Base-by-base conservation (phyloP, 2,329 filamentous ascomycete species). In the Neofusicoccum kwambonambiense region DNA sequence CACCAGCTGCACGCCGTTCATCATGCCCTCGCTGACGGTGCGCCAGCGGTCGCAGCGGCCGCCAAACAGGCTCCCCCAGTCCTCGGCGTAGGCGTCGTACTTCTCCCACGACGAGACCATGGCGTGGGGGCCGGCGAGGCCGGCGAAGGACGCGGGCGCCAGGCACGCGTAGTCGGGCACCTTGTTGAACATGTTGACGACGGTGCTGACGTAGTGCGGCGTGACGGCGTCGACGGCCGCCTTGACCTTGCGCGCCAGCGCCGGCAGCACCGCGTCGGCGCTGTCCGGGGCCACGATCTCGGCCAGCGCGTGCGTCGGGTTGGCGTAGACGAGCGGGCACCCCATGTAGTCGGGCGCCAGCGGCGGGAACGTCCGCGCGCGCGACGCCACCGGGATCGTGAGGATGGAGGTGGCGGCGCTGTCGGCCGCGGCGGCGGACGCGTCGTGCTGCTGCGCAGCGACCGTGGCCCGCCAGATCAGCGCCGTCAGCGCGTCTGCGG, bases 381-480 rank as follows among this genome's bases (percentile, higher is more conserved):
- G 56, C 15, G 27, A 19, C 15, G 41, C 3, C 9, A 60, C 17
- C 15, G 56, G n/a, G 77, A 77, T 83, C 84, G 86, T 31, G 11
- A 37, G 78, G 69, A 83, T 87, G 68, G 86, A 87, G 42, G 19
- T 19, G 19, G 19, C 19, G 19, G 19, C 19, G 19, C 19, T 19
- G 19, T 19, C 19, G 19, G 76, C 77, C 2, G 22, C 13, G 3
- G 27, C 13, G 15, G 12, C 37, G 56, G 85, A 80, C 6, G 80
- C 85, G 68, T 83, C 81, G 22, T 72, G 70, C 12, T 68, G 66
- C 1, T 66, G 69, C 31, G 74, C 70, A 9, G 79, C 75, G 62
- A 84, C 81, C 49, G 88, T 79, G 0, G 82, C 83, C 67, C 84
- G 79, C 42, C 79, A 81, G 52, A 87, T 74, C 19, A 89, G 76